Percentiles rank a stretch among this genome's conserved stretches.
These are phyloP conservation scores for Lentinula sp. DNA, from an alignment of 768 basidiomycete genomes.

Conservation along the genomic window DNA sequence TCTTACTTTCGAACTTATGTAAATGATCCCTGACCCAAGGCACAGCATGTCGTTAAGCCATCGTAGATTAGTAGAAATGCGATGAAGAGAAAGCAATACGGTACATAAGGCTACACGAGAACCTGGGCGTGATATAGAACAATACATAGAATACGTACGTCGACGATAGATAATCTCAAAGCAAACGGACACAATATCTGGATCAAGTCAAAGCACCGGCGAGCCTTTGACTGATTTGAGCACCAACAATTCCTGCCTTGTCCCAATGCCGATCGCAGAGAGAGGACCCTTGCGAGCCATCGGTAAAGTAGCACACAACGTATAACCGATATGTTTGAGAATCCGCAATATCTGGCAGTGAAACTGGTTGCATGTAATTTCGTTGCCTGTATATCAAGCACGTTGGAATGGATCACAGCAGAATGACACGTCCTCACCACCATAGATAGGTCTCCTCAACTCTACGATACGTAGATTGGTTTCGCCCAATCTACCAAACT, in stretches of 20 bases:
- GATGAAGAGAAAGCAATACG: background rate
- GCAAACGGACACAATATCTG: background rate
- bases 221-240: constrained; percentile 40
- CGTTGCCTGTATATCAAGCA: background rate
- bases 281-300: constrained; percentile 43
- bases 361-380: constrained; percentile 1
- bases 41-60: too few species aligned
- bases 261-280: constrained; percentile 25
- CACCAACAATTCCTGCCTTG: constrained; percentile 56
- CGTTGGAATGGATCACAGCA: background rate
- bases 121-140: background rate
- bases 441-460: background rate
- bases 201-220: background rate
- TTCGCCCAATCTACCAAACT: constrained; percentile 17
- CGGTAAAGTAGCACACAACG: constrained; percentile 62
- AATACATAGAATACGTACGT: background rate
- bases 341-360: background rate
- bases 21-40: too few species aligned
- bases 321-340: constrained; percentile 30
- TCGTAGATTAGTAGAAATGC: background rate
- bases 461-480: background rate
- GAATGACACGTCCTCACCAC: background rate
- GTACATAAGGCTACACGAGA: background rate
- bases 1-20: too few species aligned
- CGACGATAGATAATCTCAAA: constrained; percentile 5